Base-by-base conservation (phyloP, 2,329 filamentous ascomycete species). In the Aspergillus awamori region DNA sequence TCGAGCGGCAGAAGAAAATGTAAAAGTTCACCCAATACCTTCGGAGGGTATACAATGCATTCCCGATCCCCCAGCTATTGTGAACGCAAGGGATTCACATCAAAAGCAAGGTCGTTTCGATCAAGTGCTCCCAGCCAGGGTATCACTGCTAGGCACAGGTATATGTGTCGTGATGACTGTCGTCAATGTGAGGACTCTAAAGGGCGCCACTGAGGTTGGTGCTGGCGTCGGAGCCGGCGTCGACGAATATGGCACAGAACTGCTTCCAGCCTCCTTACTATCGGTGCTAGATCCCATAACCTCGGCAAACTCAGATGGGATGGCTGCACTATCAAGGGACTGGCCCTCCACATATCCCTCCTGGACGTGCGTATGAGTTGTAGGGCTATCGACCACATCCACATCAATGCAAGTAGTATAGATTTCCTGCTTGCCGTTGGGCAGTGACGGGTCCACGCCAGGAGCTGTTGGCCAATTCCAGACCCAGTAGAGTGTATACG, bases 401-500 rank as follows among this genome's bases (percentile, higher is more conserved):
- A 83, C 70, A 63, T 82, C 81, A 68, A 83, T 81, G 63, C 81
- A 83, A 13, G 79, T 80, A 2, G 81, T 82, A 61, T 82, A 82
- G 39, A 80, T 72, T 65, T 82, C 80, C 49, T 72, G 65, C 66
- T 81, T 81, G 43, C 79, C 79, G 6, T 77, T 65, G n/a, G 76
- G 75, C 22, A 77, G 66, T 8, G 63, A 69, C 15, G 74, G 67
- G 62, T 78, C 72, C 17, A 63, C 72, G 39, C 70, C 68, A 10
- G 77, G 70, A n/a, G 66, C 81, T 13, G 86, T 88, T 2, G 89
- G 89, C 92, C 93, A 99, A 76, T 96, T 90, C 95, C 95, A 98
- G 49, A 97, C 89, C 94, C 94, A 98, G 82, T 97, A 96, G 55
- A 97, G 79, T 3, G 92, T 94, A 74, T 93, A 91, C 28, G 84